Conservation (phyloP, 768 basidiomycete species). For the Phylloporus scabripes region DNA sequence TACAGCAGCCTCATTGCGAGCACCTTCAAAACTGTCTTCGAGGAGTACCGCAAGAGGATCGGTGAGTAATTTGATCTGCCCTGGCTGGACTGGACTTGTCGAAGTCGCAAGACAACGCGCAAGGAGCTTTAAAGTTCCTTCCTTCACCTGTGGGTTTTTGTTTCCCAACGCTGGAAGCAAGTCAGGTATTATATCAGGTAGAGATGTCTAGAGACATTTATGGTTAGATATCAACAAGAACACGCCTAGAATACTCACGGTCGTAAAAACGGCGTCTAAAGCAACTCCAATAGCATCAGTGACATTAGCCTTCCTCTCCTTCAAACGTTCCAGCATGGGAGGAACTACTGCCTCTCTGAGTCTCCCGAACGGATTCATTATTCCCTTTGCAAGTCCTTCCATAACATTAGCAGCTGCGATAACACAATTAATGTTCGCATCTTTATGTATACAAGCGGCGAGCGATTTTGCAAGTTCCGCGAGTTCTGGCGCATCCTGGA, state of each 20-base stretch:
- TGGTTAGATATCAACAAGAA: constrained; percentile 2
- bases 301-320: constrained; percentile 89
- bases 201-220: constrained; percentile 49
- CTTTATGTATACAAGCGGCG: constrained; percentile 74
- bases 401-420: constrained; percentile 80
- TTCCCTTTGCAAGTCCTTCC: constrained; percentile 79
- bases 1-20: constrained; percentile 83
- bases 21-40: constrained; percentile 86
- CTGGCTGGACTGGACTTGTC: constrained; percentile 58
- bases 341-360: constrained; percentile 68
- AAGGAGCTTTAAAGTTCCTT: constrained; percentile 85
- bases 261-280: constrained; percentile 81
- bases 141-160: constrained; percentile 97
- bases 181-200: constrained; percentile 81
- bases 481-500: constrained; percentile 76
- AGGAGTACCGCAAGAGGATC: constrained; percentile 70
- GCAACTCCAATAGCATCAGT: constrained; percentile 85
- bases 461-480: constrained; percentile 71
- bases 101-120: constrained; percentile 72
- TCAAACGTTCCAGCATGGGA: constrained; percentile 80
- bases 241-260: constrained; percentile 48
- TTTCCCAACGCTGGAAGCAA: constrained; percentile 68
- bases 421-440: constrained; percentile 95
- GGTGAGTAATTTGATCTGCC: constrained; percentile 77
- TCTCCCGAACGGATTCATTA: constrained; percentile 68